Percentiles rank a stretch among this genome's conserved stretches.
phyloP scores from a whole-genome alignment of 768 basidiomycete genomes.

The Suillus luteus region DNA sequence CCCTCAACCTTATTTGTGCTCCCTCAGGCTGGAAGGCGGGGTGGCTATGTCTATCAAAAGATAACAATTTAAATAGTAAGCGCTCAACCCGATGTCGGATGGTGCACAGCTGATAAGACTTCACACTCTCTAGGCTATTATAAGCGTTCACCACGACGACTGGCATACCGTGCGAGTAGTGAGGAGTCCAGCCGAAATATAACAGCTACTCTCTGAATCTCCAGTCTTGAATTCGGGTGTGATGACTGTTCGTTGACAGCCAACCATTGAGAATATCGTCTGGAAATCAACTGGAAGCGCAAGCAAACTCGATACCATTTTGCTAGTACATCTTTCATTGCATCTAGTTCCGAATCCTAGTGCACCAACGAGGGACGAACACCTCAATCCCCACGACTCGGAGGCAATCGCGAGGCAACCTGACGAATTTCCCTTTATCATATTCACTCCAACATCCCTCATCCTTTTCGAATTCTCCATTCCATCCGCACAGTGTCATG shows the following conservation, averaged over 20 bases:
- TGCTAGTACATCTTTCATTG: background rate
- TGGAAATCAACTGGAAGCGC: background rate
- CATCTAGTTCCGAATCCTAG: background rate
- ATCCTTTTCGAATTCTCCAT: background rate
- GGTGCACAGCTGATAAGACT: background rate
- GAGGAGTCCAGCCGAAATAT: background rate
- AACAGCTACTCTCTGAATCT: background rate
- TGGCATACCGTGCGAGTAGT: constrained; percentile 5
- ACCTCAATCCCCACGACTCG: background rate
- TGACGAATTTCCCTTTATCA: background rate
- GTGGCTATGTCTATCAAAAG: background rate
- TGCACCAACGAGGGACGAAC: background rate
- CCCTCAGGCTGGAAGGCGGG: background rate
- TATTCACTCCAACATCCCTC: background rate
- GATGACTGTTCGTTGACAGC: background rate
- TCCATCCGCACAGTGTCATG: background rate
- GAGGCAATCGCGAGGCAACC: background rate
- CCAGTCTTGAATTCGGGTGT: background rate
- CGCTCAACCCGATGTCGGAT: background rate
- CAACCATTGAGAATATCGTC: background rate
- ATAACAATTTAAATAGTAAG: background rate
- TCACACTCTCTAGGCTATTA: constrained; percentile 1
- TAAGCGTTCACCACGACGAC: background rate
- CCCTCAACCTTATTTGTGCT: background rate
- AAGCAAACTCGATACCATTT: background rate